Evolutionary conservation across 176 grass and related monocot species (phyloP).

Genomic region (Poa annua): DNA sequence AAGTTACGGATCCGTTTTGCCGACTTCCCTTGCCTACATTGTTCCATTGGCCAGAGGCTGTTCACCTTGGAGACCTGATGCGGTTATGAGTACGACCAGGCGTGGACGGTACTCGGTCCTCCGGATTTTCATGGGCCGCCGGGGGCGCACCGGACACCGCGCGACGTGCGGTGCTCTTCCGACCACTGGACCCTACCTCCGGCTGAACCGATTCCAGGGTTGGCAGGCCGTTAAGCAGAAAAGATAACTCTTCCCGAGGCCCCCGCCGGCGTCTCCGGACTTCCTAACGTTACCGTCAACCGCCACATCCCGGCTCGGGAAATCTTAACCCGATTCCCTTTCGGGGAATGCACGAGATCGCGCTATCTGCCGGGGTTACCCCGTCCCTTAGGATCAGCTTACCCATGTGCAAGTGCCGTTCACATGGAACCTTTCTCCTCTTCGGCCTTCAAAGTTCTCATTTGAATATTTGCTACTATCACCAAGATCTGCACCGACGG

Average conservation of each 20-base stretch:
- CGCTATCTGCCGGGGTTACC: slow-evolving; percentile 64
- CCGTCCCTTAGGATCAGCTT: slow-evolving; percentile 65
- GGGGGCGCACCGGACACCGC: slow-evolving; percentile 50
- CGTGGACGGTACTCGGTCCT: slow-evolving; percentile 64
- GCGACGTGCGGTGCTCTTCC: slow-evolving; percentile 57
- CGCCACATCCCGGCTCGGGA: slow-evolving; percentile 42
- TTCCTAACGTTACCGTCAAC: slow-evolving; percentile 63
- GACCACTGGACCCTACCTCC: slow-evolving; percentile 68
- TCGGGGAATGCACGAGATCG: slow-evolving; percentile 18
- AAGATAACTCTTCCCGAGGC: slow-evolving; percentile 69
- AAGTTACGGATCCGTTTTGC: slow-evolving; percentile 71
- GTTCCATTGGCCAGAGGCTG: slow-evolving; percentile 80
- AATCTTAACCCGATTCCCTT: slow-evolving; percentile 50
- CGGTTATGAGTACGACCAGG: slow-evolving; percentile 68
- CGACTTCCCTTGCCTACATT: slow-evolving; percentile 93
- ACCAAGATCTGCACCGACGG: no score
- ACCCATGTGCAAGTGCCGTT: slow-evolving; percentile 70
- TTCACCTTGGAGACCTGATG: slow-evolving; percentile 89
- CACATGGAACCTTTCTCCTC: slow-evolving; percentile 43
- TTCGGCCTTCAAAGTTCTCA: no score
- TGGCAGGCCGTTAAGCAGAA: slow-evolving; percentile 78
- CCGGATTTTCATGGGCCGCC: slow-evolving; percentile 60
- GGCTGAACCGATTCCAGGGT: slow-evolving; percentile 73
- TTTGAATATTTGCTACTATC: no score
- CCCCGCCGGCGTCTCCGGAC: slow-evolving; percentile 63